Evolutionary conservation across 257 asterid genomes (phyloP).

Genomic region (Penstemon davidsonii): DNA sequence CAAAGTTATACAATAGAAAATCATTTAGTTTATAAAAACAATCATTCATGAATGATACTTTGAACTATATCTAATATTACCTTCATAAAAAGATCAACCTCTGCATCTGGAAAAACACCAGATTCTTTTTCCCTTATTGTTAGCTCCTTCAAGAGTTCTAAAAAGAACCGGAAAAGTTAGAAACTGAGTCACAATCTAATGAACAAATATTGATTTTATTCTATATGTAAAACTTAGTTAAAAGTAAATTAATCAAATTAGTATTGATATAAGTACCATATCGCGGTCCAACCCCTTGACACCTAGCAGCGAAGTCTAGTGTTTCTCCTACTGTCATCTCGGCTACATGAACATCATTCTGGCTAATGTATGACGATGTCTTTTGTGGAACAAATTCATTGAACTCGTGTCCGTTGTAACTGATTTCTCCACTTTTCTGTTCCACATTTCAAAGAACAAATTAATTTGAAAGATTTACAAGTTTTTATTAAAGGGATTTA

Average conservation of each 20-base stretch:
- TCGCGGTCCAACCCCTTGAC: constrained; percentile 66
- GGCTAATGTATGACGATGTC: constrained; percentile 69
- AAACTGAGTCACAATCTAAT: not conserved
- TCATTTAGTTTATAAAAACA: not conserved
- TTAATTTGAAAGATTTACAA: not conserved
- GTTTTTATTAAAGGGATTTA: not conserved
- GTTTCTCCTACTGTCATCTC: constrained; percentile 79
- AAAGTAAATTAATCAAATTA: not conserved
- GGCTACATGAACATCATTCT: constrained; percentile 63
- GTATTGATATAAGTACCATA: constrained; percentile 38
- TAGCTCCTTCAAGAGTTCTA: constrained; percentile 59
- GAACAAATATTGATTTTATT: not conserved
- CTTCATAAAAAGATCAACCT: constrained; percentile 66
- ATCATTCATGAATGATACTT: not conserved
- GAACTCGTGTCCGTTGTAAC: constrained; percentile 59
- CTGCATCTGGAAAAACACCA: constrained; percentile 53
- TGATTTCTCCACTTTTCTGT: constrained; percentile 57
- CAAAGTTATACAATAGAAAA: not conserved
- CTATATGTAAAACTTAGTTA: not conserved
- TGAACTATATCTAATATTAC: constrained; percentile 24
- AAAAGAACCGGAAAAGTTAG: not conserved
- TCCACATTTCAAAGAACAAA: not conserved
- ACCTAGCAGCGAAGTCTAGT: constrained; percentile 64
- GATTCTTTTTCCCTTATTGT: constrained; percentile 59
- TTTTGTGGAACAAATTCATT: constrained; percentile 60